A percentile compares a stretch with the other conserved stretches of the same genome.
Conservation (phyloP, 306 rosid species). For the Dryas alaskensis region DNA sequence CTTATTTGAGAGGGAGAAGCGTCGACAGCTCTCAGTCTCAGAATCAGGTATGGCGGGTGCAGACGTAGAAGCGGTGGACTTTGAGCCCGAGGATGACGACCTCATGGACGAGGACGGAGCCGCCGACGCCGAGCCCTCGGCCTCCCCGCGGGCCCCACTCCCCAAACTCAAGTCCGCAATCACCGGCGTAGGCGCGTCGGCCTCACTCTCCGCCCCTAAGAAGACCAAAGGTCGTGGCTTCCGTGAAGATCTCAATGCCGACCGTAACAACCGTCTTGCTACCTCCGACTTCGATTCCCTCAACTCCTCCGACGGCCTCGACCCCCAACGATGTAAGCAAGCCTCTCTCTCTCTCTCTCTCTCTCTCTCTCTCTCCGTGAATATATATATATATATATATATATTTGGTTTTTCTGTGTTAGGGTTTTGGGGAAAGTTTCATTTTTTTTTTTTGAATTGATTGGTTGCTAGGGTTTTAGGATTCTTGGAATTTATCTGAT, state of each 20-base stretch:
- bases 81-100: constrained; percentile 98
- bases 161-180: constrained; percentile 97
- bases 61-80: constrained; percentile 93
- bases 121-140: constrained; percentile 55
- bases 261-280: constrained; percentile 66
- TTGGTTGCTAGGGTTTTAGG: constrained; percentile 16
- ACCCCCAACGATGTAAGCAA: constrained; percentile 83
- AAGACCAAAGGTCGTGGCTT: constrained; percentile 97
- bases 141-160: constrained; percentile 73
- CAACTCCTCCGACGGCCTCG: constrained; percentile 71
- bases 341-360: not conserved
- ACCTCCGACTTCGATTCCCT: constrained; percentile 82
- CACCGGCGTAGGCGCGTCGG: constrained; percentile 57
- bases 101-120: constrained; percentile 98
- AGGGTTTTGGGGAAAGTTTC: constrained; percentile 13
- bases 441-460: not conserved
- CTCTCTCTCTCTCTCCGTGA: not conserved
- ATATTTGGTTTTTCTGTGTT: not conserved
- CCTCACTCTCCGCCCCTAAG: constrained; percentile 52
- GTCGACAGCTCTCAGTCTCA: constrained; percentile 1
- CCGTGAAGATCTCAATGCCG: constrained; percentile 70
- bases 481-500: not conserved
- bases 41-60: constrained; percentile 57
- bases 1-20: not conserved
- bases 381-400: not conserved